These are phyloP conservation scores for Porphyrellus cyaneotinctus DNA, from an alignment of 768 basidiomycete genomes.

Conservation along the genomic window DNA sequence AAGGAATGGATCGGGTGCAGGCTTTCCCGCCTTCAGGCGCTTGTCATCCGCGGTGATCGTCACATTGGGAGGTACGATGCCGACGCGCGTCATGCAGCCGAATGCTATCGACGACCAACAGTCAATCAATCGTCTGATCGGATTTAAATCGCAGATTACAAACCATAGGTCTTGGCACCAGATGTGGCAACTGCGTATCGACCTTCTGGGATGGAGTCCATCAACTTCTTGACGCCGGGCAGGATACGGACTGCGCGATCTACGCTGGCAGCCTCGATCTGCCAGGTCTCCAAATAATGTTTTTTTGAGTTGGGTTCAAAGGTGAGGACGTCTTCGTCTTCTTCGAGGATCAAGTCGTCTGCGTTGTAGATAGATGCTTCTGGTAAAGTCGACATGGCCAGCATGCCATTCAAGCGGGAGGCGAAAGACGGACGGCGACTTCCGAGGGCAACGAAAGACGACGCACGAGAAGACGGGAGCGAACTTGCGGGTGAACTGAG, in stretches of 20 bases:
- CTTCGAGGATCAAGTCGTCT: conserved; percentile 31
- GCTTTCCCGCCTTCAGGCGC: conserved; percentile 63
- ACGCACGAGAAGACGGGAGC: conserved; percentile 40
- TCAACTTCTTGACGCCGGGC: conserved; percentile 63
- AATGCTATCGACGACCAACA: conserved; percentile 35
- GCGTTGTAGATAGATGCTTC: conserved; percentile 25
- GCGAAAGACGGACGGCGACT: conserved; percentile 48
- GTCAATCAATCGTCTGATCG: neutral
- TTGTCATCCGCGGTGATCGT: conserved; percentile 78
- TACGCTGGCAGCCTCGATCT: conserved; percentile 50
- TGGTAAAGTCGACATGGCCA: conserved; percentile 36
- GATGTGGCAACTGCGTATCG: conserved; percentile 71
- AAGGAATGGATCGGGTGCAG: conserved; percentile 60
- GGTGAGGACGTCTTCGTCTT: conserved; percentile 33
- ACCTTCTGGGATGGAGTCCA: conserved; percentile 61
- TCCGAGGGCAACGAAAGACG: conserved; percentile 35
- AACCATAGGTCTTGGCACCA: conserved; percentile 67
- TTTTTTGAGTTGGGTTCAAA: conserved; percentile 27
- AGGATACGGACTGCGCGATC: conserved; percentile 67
- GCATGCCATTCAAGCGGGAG: conserved; percentile 36
- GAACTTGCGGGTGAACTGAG: conserved; percentile 35
- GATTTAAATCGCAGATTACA: conserved; percentile 16
- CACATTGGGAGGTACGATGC: conserved; percentile 60
- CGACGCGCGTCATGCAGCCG: conserved; percentile 69
- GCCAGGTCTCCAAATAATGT: conserved; percentile 46